Evolutionary conservation across 768 basidiomycete species (phyloP).

Genomic region (Suillus variegatus): DNA sequence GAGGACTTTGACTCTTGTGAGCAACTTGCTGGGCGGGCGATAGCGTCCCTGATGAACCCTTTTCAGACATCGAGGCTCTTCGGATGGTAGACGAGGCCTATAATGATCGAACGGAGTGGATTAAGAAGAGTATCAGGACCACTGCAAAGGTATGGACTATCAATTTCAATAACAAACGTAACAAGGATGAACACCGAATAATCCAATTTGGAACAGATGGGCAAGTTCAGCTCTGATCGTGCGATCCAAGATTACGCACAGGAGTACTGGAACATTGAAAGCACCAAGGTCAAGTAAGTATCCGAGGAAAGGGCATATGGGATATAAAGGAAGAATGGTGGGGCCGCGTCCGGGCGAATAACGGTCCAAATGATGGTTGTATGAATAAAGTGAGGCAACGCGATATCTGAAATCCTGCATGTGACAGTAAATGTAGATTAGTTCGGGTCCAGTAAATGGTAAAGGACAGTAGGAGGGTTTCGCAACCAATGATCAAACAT

Average conservation of each 20-base stretch:
- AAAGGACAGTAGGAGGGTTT: conserved; percentile 6
- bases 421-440: conserved; percentile 16
- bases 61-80: conserved; percentile 75
- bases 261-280: conserved; percentile 80
- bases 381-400: conserved; percentile 9
- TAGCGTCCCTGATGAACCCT: background rate
- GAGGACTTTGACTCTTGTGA: conserved; percentile 95
- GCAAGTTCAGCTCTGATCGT: conserved; percentile 94
- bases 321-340: background rate
- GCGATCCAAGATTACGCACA: conserved; percentile 93
- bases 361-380: conserved; percentile 13
- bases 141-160: conserved; percentile 59
- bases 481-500: conserved; percentile 7
- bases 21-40: conserved; percentile 23
- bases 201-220: conserved; percentile 60
- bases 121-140: conserved; percentile 86
- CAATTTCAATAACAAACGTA: background rate
- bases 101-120: conserved; percentile 82
- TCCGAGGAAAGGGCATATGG: background rate
- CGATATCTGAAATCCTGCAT: conserved; percentile 18
- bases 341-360: background rate
- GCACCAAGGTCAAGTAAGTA: conserved; percentile 32
- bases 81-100: conserved; percentile 89
- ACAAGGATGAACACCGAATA: background rate
- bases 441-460: conserved; percentile 11